phyloP scores from a whole-genome alignment of 495 filamentous ascomycete species.

The Antarctomyces pellizariae region DNA sequence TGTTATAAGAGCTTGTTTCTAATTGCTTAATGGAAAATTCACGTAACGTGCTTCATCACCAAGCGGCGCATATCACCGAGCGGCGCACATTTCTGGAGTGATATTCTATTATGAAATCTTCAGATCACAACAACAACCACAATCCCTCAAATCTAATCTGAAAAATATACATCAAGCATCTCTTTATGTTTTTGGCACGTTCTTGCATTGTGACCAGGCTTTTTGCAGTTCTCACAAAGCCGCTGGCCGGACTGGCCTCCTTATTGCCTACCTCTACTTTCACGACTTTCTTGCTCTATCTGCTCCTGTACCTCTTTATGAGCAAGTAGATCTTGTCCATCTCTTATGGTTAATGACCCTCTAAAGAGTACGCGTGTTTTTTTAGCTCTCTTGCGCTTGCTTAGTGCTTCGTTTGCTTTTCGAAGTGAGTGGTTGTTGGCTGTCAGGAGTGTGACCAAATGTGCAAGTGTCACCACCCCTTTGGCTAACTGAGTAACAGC shows the following conservation, averaged over 20 bases:
- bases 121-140: no score
- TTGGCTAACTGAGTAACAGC: slow-evolving; percentile 3
- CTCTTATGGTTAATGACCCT: slow-evolving; percentile 7
- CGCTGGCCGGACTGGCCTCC: slow-evolving; percentile 2
- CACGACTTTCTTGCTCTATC: slow-evolving; percentile 2
- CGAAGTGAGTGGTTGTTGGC: slow-evolving; percentile 1
- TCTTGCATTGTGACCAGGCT: slow-evolving; percentile 3
- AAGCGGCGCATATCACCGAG: no score
- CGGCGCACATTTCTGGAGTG: no score
- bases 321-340: slow-evolving; percentile 7
- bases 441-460: neutral
- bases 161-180: neutral
- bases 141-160: no score
- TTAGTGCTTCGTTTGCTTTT: slow-evolving; percentile 2
- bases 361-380: slow-evolving; percentile 3
- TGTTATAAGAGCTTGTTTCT: no score
- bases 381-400: slow-evolving; percentile 1
- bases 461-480: slow-evolving; percentile 1
- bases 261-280: slow-evolving; percentile 1
- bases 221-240: slow-evolving; percentile 1
- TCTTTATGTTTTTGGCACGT: slow-evolving; percentile 3
- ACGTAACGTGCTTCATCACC: no score
- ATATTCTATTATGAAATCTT: no score
- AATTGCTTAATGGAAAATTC: no score
- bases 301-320: slow-evolving; percentile 2